These are phyloP conservation scores for Phytophthora parvispora DNA, from an alignment of 352 stramenopile species.

Conservation along the genomic window DNA sequence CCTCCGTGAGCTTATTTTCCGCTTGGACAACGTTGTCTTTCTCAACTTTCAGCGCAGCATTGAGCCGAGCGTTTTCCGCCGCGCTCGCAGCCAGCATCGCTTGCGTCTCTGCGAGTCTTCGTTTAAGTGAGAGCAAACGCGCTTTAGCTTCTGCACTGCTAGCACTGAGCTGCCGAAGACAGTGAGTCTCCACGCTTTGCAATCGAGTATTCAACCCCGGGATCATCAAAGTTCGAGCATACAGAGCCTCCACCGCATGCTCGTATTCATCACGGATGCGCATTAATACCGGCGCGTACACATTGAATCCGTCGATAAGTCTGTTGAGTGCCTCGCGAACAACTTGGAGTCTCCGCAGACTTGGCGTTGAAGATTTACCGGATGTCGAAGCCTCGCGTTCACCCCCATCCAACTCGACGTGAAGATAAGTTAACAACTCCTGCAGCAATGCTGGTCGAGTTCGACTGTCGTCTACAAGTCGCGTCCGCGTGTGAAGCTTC, in stretches of 20 bases:
- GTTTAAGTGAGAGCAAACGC: conserved; percentile 46
- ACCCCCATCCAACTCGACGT: conserved; percentile 30
- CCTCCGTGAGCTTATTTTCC: conserved; percentile 47
- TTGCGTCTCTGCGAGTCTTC: conserved; percentile 67
- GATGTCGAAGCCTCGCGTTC: conserved; percentile 6
- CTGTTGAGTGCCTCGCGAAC: conserved; percentile 63
- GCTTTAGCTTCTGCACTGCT: conserved; percentile 54
- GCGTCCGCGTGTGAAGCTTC: conserved; percentile 28
- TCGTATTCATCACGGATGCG: conserved; percentile 80
- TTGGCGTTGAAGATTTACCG: conserved; percentile 8
- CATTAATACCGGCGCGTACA: conserved; percentile 73
- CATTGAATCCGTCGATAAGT: conserved; percentile 68
- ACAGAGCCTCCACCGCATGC: conserved; percentile 35
- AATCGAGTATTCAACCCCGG: conserved; percentile 62
- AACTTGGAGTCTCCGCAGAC: conserved; percentile 61
- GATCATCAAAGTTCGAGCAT: conserved; percentile 50
- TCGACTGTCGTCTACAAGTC: conserved; percentile 45
- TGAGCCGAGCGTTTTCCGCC: conserved; percentile 49
- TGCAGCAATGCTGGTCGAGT: conserved; percentile 50
- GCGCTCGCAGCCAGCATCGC: conserved; percentile 58
- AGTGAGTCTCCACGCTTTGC: conserved; percentile 70
- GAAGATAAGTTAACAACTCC: conserved; percentile 51
- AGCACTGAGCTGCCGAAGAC: conserved; percentile 62
- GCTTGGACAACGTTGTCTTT: conserved; percentile 35
- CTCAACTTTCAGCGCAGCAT: conserved; percentile 36